Evolutionary conservation across 2,329 filamentous ascomycete genomes (phyloP), one percentile per base, ranked within the genome.

Genomic region (Exophiala sideris): DNA sequence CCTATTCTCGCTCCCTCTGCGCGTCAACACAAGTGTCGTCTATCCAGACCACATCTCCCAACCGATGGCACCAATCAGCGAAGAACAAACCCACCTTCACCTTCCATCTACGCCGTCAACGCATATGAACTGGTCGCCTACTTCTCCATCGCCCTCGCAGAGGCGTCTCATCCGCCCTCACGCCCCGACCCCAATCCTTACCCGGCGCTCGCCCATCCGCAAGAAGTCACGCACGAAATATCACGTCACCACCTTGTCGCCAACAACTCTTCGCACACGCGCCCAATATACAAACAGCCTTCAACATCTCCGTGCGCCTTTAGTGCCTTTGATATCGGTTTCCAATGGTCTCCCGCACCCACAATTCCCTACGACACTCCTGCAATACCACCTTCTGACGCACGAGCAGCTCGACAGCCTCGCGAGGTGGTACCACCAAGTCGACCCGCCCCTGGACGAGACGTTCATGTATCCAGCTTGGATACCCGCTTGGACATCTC

Each of bases 351-450:
- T 60, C 11, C 38, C 62, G 1, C 71, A 75, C 58, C 72, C 71
- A 0, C 54, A 64, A 3, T 76, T 75, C 56, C 74, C 74, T 0
- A 46, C 12, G 1, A 69, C 61, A 0, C 45, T 75, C 2, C 62
- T 76, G 0, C 62, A 70, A 16, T 76, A 69, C 59, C 68, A 74
- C 50, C 66, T 76, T 6, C 67, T 76, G 29, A 74, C 73, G 1
- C 63, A 66, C 9, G 38, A 55, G 1, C 70, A 75, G 57, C 66
- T 75, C 2, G 73, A 76, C 50, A 56, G 63, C n/a, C 67, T 76
- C 1, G 72, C 73, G 9, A 52, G 64, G 0, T 68, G 71, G 59
- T 76, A 71, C 55, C 72, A 76, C 52, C 74, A 76, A 50, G 65
- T 70, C 5, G 67, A 65, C 40, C 73, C 72, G 0, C 65, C 73